Percentiles rank a stretch among this genome's conserved stretches.
phyloP scores from a whole-genome alignment of 148 eudicot species.

The Camellia lanceoleosa region DNA sequence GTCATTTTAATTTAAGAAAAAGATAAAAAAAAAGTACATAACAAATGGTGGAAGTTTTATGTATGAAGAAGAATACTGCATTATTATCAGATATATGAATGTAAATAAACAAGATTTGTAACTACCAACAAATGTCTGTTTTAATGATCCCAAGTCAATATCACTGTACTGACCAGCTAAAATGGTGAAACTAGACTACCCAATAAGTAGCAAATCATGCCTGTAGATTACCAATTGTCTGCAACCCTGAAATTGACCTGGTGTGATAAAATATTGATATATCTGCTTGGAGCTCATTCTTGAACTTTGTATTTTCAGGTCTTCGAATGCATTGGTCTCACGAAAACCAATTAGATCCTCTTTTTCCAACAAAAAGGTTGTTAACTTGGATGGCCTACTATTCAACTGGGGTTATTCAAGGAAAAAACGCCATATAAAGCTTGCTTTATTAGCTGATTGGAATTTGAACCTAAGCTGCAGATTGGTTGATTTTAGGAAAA shows the following conservation, averaged over 20 bases:
- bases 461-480: constrained; percentile 34
- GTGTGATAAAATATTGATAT: constrained; percentile 1
- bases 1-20: no score
- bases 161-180: background rate
- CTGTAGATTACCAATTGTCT: background rate
- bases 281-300: constrained; percentile 13
- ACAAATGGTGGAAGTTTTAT: no score
- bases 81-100: background rate
- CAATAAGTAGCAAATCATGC: background rate
- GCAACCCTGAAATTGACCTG: background rate
- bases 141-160: background rate
- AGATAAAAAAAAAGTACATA: no score
- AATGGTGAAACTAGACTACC: constrained; percentile 2
- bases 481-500: constrained; percentile 34
- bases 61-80: background rate
- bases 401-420: constrained; percentile 33
- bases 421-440: constrained; percentile 40
- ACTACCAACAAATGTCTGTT: background rate
- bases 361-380: constrained; percentile 34
- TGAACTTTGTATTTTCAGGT: constrained; percentile 49
- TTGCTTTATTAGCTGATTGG: constrained; percentile 40
- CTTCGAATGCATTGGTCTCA: constrained; percentile 50
- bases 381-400: constrained; percentile 36
- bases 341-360: constrained; percentile 35
- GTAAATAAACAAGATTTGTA: background rate